Evolutionary conservation across 176 grass and related monocot genomes (phyloP).

Genomic region (Elaeis guineensis): DNA sequence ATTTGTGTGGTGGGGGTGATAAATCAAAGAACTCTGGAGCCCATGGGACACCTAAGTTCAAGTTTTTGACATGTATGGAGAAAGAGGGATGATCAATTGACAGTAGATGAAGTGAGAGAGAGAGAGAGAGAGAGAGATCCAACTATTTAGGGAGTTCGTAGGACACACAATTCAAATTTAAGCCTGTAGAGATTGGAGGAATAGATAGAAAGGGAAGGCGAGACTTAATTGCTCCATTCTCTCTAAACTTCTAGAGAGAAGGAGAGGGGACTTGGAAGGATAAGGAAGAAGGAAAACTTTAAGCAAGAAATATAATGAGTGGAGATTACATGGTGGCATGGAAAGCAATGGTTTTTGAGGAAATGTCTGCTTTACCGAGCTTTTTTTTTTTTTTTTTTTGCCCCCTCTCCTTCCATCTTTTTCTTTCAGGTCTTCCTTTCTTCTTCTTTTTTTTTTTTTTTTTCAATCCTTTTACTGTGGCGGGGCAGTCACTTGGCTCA

Average conservation of each 20-base stretch:
- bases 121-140: background rate
- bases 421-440: constrained; percentile 1
- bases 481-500: constrained; percentile 78
- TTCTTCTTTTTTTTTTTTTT: constrained; percentile 34
- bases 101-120: background rate
- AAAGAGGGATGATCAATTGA: too few species aligned
- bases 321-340: constrained; percentile 25
- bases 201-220: background rate
- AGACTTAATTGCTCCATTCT: background rate
- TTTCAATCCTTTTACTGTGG: constrained; percentile 45
- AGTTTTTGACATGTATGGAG: too few species aligned
- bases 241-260: background rate
- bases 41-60: too few species aligned
- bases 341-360: constrained; percentile 19
- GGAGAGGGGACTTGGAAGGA: constrained; percentile 1
- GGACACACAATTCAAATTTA: background rate
- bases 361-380: constrained; percentile 14
- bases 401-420: constrained; percentile 8
- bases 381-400: constrained; percentile 9
- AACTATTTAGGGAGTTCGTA: too few species aligned
- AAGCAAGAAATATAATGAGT: constrained; percentile 35
- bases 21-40: too few species aligned
- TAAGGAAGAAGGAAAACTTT: constrained; percentile 31
- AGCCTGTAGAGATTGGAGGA: background rate
- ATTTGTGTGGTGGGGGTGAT: too few species aligned